A percentile compares a stretch with the other conserved stretches of the same genome.
Evolutionary conservation across 768 basidiomycete genomes (phyloP).

Genomic region (Dioszegia crocea): DNA sequence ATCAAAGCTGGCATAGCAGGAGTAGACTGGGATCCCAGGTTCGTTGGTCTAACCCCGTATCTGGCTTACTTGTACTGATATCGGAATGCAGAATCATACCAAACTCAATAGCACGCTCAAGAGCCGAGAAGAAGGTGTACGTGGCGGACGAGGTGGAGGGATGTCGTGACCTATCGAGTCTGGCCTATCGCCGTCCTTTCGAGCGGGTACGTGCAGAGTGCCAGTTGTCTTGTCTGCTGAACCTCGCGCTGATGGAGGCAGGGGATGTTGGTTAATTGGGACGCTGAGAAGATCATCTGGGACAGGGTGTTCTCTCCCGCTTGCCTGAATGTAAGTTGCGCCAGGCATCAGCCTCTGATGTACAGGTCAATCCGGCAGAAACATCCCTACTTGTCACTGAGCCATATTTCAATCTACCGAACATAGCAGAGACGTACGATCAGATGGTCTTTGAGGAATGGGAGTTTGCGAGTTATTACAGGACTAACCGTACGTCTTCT

Average conservation of each 20-base stretch:
- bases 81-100: conserved; percentile 58
- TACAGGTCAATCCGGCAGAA: conserved; percentile 69
- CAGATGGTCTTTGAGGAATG: conserved; percentile 97
- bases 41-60: neutral
- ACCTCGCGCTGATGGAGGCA: conserved; percentile 47
- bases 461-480: conserved; percentile 76
- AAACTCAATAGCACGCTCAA: conserved; percentile 80
- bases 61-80: neutral
- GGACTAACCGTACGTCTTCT: conserved; percentile 68
- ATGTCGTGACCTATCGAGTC: conserved; percentile 73
- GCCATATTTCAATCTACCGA: conserved; percentile 88
- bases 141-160: conserved; percentile 75
- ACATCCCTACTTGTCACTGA: conserved; percentile 82
- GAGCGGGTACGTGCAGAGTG: conserved; percentile 62
- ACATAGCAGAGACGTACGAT: conserved; percentile 86
- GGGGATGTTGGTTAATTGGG: conserved; percentile 94
- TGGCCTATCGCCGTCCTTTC: conserved; percentile 78
- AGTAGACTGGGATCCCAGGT: conserved; percentile 36
- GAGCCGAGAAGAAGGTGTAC: conserved; percentile 74
- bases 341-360: neutral
- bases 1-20: conserved; percentile 69
- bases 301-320: conserved; percentile 77
- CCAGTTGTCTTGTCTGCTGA: neutral
- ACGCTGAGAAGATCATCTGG: conserved; percentile 90
- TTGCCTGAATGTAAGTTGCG: conserved; percentile 58